These are phyloP conservation scores for Clavaria fumosa DNA, from an alignment of 768 basidiomycete species.

Conservation along the genomic window DNA sequence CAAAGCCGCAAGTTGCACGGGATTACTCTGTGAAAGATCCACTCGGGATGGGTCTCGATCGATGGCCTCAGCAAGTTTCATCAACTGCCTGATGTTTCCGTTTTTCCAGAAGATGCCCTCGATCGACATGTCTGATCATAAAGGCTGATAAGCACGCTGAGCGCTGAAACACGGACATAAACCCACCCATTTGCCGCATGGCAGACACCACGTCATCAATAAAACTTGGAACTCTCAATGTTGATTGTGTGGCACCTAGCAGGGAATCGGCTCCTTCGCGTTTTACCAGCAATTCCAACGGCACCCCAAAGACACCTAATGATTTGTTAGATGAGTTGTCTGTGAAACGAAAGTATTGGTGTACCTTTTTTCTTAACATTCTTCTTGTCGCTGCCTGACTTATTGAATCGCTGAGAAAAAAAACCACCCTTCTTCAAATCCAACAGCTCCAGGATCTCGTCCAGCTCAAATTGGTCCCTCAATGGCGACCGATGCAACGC, in stretches of 20 bases:
- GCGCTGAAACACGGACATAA: conserved; percentile 1
- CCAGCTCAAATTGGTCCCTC: conserved; percentile 72
- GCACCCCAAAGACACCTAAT: conserved; percentile 83
- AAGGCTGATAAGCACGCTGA: conserved; percentile 6
- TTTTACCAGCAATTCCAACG: conserved; percentile 85
- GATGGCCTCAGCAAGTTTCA: conserved; percentile 81
- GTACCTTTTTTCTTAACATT: conserved; percentile 79
- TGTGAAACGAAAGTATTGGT: too few relatives aligned
- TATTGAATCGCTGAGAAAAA: conserved; percentile 95
- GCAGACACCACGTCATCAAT: conserved; percentile 97
- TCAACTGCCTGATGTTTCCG: conserved; percentile 88
- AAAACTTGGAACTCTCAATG: conserved; percentile 87
- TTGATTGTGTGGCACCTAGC: conserved; percentile 72
- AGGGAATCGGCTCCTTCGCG: conserved; percentile 92
- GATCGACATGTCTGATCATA: conserved; percentile 78
- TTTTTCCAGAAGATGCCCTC: conserved; percentile 99
- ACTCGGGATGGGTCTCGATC: conserved; percentile 90
- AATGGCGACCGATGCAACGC: conserved; percentile 65
- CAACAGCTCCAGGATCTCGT: conserved; percentile 86
- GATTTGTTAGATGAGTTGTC: too few relatives aligned
- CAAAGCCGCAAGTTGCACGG: conserved; percentile 90
- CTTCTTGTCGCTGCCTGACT: conserved; percentile 70
- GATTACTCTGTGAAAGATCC: conserved; percentile 86
- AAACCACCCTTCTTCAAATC: conserved; percentile 91
- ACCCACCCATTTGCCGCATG: conserved; percentile 94